A percentile compares a stretch with the other conserved stretches of the same genome.
Conservation (phyloP, 495 filamentous ascomycete species). For the Podospora australis region DNA sequence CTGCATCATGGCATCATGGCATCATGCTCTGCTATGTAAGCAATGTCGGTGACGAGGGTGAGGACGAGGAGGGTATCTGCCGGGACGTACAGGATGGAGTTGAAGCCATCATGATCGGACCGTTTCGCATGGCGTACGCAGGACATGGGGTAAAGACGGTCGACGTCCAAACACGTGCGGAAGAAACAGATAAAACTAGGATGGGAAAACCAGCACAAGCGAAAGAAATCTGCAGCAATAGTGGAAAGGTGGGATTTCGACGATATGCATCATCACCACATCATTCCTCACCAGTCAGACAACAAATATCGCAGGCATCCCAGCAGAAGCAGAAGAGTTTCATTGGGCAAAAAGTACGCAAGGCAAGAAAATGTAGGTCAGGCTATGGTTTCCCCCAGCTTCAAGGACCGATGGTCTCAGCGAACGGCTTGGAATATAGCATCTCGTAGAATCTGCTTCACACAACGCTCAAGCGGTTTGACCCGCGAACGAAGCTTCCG, state of each 20-base stretch:
- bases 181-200: too few relatives aligned
- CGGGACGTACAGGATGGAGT: background rate
- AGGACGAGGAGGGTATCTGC: too few relatives aligned
- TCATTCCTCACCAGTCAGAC: too few relatives aligned
- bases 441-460: constrained; percentile 54
- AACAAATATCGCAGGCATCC: too few relatives aligned
- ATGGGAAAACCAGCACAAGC: too few relatives aligned
- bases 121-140: background rate
- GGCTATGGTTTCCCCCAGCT: constrained; percentile 82
- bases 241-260: too few relatives aligned
- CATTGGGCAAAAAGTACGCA: background rate
- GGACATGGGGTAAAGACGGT: background rate
- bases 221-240: too few relatives aligned
- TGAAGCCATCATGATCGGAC: background rate
- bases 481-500: constrained; percentile 60
- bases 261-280: too few relatives aligned
- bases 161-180: too few relatives aligned
- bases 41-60: too few relatives aligned
- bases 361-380: constrained; percentile 52
- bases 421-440: constrained; percentile 83
- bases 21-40: too few relatives aligned
- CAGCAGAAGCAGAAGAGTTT: too few relatives aligned
- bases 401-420: constrained; percentile 78
- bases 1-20: background rate
- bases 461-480: constrained; percentile 40